Conservation (phyloP, 345 rosid species). For the Corchorus capsularis region DNA sequence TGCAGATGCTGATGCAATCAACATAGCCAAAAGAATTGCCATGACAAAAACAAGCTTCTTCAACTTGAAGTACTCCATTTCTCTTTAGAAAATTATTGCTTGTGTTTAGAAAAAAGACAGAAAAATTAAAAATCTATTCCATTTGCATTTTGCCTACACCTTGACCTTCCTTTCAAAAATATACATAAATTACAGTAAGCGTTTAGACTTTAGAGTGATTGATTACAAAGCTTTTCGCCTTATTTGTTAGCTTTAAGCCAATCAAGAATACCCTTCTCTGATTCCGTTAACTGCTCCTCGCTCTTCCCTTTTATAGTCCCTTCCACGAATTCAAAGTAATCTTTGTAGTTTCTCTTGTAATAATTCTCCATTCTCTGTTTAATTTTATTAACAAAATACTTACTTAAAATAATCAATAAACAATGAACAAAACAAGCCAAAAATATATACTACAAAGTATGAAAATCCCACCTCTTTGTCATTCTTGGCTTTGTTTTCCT, state of each 20-base stretch:
- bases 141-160: too few relatives aligned
- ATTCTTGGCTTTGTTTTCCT: conserved; percentile 79
- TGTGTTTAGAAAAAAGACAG: too few relatives aligned
- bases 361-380: conserved; percentile 72
- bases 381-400: too few relatives aligned
- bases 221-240: neutral
- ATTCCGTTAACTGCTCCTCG: conserved; percentile 58
- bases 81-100: too few relatives aligned
- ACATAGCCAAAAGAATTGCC: too few relatives aligned
- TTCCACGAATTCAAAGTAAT: conserved; percentile 81
- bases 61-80: too few relatives aligned
- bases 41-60: too few relatives aligned
- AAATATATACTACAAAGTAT: neutral
- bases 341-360: conserved; percentile 87
- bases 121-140: too few relatives aligned
- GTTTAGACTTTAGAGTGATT: too few relatives aligned
- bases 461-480: conserved; percentile 69
- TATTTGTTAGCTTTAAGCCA: conserved; percentile 76
- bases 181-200: neutral
- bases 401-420: neutral
- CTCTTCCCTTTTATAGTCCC: conserved; percentile 64
- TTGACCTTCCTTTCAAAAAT: too few relatives aligned
- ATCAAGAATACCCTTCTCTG: conserved; percentile 82
- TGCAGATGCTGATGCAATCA: too few relatives aligned
- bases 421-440: neutral